Conservation (phyloP, 345 rosid genomes). For the Gossypium ekmanianum region DNA sequence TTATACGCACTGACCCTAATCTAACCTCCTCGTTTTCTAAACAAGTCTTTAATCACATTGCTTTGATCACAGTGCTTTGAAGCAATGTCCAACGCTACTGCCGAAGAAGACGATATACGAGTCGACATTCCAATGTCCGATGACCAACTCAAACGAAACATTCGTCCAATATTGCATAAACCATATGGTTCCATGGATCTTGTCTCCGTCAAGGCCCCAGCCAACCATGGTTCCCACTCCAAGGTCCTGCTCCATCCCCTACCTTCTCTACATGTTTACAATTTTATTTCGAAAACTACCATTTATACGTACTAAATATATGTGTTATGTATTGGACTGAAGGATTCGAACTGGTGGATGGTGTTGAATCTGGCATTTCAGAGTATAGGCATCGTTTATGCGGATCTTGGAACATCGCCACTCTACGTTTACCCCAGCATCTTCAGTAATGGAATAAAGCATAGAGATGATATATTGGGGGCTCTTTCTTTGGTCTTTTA, state of each 20-base stretch:
- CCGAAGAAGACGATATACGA: not conserved
- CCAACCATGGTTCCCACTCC: not conserved
- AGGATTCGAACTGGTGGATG: constrained; percentile 30
- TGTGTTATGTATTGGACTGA: not conserved
- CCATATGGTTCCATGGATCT: not conserved
- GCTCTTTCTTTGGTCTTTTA: constrained; percentile 63
- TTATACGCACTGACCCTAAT: no score
- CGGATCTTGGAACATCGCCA: constrained; percentile 68
- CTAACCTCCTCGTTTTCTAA: no score
- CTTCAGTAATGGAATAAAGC: constrained; percentile 31
- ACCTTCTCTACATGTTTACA: no score
- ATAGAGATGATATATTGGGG: constrained; percentile 48
- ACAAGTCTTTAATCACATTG: no score
- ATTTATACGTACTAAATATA: no score
- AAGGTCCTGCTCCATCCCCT: not conserved
- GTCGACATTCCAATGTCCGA: not conserved
- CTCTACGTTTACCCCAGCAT: constrained; percentile 44
- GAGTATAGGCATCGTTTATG: constrained; percentile 54
- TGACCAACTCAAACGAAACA: not conserved
- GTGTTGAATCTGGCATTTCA: constrained; percentile 55
- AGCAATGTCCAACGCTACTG: no score
- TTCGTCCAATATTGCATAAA: not conserved
- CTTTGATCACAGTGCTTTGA: no score
- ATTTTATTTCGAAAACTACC: not conserved
- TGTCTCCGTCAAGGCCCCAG: not conserved